phyloP scores from a whole-genome alignment of 495 filamentous ascomycete species.

The Penicillium simplicissimum region DNA sequence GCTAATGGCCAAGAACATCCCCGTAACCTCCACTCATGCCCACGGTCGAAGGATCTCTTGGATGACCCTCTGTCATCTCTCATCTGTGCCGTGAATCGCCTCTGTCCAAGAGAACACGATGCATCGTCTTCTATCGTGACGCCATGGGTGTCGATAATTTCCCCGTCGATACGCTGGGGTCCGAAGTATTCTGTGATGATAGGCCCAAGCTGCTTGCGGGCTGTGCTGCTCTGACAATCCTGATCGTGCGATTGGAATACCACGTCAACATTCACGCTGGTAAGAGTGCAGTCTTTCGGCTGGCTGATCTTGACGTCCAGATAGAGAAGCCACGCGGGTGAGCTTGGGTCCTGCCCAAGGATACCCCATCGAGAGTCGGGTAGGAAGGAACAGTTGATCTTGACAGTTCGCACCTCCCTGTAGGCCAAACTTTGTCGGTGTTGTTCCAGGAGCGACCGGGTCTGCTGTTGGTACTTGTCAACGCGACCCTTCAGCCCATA shows the following conservation, averaged over 20 bases:
- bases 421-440: neutral
- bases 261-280: slow-evolving; percentile 4
- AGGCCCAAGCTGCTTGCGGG: neutral
- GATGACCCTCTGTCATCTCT: neutral
- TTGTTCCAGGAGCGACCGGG: neutral
- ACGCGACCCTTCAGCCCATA: neutral
- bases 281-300: neutral
- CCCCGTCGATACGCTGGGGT: neutral
- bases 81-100: neutral
- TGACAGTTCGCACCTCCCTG: neutral
- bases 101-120: neutral
- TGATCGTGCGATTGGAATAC: neutral
- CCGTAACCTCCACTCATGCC: neutral
- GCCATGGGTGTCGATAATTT: neutral
- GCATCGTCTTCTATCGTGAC: neutral
- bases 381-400: neutral
- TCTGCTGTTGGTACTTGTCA: neutral
- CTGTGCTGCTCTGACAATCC: neutral
- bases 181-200: neutral
- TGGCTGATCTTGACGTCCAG: slow-evolving; percentile 7
- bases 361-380: neutral
- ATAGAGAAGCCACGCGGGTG: slow-evolving; percentile 5
- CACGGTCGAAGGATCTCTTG: neutral
- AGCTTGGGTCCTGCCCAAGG: neutral
- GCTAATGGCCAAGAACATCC: neutral